Percentiles rank a stretch among this genome's conserved stretches.
phyloP scores from a whole-genome alignment of 2,329 filamentous ascomycete genomes.

The Aspergillus phoenicis region DNA sequence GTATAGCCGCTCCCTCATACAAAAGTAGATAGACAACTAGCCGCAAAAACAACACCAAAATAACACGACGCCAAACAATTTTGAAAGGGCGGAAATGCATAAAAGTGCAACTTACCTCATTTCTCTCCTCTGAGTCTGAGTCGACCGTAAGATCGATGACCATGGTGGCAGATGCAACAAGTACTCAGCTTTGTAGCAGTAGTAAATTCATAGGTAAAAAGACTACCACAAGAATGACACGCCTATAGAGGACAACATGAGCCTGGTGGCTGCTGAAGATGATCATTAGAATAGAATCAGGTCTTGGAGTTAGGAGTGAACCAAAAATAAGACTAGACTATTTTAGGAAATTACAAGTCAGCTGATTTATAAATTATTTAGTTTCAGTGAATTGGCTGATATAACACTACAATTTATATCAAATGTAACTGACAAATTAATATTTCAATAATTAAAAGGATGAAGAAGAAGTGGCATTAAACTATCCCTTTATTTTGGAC shows the following conservation, averaged over 20 bases:
- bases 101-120: conserved; percentile 12
- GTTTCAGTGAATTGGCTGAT: not conserved
- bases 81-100: too few species aligned
- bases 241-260: not conserved
- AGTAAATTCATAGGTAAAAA: not conserved
- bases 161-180: conserved; percentile 14
- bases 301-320: not conserved
- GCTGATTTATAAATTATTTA: not conserved
- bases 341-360: not conserved
- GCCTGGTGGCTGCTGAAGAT: not conserved
- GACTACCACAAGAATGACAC: not conserved
- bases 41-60: not conserved
- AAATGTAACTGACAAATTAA: not conserved
- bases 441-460: not conserved
- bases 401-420: not conserved
- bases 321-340: not conserved
- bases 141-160: conserved; percentile 32
- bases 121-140: conserved; percentile 25
- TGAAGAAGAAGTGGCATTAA: not conserved
- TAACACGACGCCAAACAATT: not conserved
- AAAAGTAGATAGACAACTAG: not conserved
- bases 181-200: not conserved
- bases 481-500: not conserved
- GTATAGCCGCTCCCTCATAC: not conserved
- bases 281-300: not conserved